Percentiles rank a stretch among this genome's conserved stretches.
These are phyloP conservation scores for Pisolithus tinctorius DNA, from an alignment of 768 basidiomycete species.

Conservation along the genomic window DNA sequence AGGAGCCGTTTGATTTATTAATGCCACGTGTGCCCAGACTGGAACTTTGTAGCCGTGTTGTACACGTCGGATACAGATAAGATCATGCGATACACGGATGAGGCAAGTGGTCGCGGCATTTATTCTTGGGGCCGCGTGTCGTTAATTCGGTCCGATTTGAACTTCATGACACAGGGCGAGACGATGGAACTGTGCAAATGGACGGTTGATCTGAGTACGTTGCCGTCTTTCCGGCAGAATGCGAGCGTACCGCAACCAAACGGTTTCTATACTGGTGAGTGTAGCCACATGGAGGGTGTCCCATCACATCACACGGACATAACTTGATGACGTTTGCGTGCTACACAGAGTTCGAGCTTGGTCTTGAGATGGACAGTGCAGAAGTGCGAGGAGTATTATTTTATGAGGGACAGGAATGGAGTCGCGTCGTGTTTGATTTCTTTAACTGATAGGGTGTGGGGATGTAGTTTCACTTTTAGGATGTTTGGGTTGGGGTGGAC, in stretches of 20 bases:
- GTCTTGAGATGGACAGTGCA: slow-evolving; percentile 76
- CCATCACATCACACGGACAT: neutral
- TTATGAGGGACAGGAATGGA: slow-evolving; percentile 75
- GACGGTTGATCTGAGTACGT: slow-evolving; percentile 75
- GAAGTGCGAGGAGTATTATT: slow-evolving; percentile 79
- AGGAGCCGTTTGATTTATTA: slow-evolving; percentile 1
- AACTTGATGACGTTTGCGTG: neutral
- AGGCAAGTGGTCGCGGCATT: slow-evolving; percentile 32
- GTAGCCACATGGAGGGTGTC: neutral
- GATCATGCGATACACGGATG: slow-evolving; percentile 79
- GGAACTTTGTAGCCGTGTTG: slow-evolving; percentile 73
- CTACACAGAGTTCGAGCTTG: slow-evolving; percentile 70
- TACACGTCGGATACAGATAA: slow-evolving; percentile 72
- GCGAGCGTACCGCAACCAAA: slow-evolving; percentile 46
- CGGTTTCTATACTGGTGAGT: slow-evolving; percentile 76
- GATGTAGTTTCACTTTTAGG: neutral
- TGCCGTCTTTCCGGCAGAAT: slow-evolving; percentile 74
- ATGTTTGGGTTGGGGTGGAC: neutral
- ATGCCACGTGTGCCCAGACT: slow-evolving; percentile 40
- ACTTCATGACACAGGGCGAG: slow-evolving; percentile 44
- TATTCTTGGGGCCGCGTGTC: neutral
- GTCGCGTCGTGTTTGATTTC: slow-evolving; percentile 61
- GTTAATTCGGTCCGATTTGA: neutral
- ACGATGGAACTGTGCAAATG: slow-evolving; percentile 74
- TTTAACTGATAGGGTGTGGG: slow-evolving; percentile 23